Evolutionary conservation across 148 eudicot species (phyloP).

Genomic region (Rhododendron williamsianum): DNA sequence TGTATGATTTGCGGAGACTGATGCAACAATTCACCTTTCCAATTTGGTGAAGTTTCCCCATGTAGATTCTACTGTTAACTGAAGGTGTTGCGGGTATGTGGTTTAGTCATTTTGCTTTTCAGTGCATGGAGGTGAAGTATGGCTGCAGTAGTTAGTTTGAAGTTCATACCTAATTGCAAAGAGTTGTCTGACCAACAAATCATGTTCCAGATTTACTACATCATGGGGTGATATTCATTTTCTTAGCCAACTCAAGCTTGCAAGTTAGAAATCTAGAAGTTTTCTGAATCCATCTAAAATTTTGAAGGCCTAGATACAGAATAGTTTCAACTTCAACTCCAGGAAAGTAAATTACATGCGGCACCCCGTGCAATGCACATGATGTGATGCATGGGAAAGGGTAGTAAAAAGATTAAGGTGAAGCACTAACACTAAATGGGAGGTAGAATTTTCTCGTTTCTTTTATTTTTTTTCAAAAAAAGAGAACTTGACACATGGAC

Average conservation of each 20-base stretch:
- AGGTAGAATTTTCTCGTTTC: background rate
- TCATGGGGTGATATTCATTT: background rate
- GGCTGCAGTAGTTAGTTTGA: background rate
- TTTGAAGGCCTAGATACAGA: background rate
- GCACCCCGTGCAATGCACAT: background rate
- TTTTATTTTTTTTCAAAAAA: background rate
- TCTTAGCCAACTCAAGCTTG: background rate
- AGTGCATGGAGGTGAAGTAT: background rate
- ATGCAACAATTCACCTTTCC: background rate
- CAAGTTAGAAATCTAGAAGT: background rate
- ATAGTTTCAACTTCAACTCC: background rate
- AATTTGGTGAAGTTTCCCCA: background rate
- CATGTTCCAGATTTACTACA: background rate
- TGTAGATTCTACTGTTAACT: background rate
- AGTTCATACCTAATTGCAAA: background rate
- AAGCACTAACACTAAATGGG: background rate
- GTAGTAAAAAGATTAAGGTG: background rate
- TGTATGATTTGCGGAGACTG: background rate
- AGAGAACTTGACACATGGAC: background rate
- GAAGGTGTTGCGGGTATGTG: background rate
- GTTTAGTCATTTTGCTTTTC: background rate
- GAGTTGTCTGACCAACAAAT: background rate
- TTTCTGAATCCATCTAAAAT: background rate
- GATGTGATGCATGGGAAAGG: background rate
- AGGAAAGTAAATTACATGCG: background rate